These are phyloP conservation scores for Carpinus fangiana DNA, from an alignment of 306 rosid genomes.

Conservation along the genomic window DNA sequence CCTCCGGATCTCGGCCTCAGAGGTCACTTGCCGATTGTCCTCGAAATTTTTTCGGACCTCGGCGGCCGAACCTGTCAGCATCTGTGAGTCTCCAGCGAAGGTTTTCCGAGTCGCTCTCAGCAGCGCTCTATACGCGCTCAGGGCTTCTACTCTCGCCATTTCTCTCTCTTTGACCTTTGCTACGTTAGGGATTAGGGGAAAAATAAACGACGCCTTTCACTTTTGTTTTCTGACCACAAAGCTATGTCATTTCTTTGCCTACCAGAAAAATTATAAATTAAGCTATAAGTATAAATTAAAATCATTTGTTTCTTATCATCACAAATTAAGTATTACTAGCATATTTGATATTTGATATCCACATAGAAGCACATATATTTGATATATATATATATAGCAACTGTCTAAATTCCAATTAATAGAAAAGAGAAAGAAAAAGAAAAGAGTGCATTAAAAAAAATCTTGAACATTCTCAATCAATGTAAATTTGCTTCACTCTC, in stretches of 20 bases:
- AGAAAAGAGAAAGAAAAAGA: too few species aligned
- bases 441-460: too few species aligned
- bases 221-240: not conserved
- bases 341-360: too few species aligned
- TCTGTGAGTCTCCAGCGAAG: conserved; percentile 66
- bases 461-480: too few species aligned
- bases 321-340: too few species aligned
- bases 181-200: not conserved
- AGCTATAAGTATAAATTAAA: too few species aligned
- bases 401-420: too few species aligned
- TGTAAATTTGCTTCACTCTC: too few species aligned
- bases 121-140: conserved; percentile 73
- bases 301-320: too few species aligned
- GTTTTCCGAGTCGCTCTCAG: conserved; percentile 76
- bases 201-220: conserved; percentile 18
- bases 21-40: conserved; percentile 56
- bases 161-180: not conserved
- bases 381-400: too few species aligned
- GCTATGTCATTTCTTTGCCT: not conserved
- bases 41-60: conserved; percentile 81
- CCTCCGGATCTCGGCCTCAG: conserved; percentile 69
- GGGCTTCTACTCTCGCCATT: conserved; percentile 64
- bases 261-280: too few species aligned
- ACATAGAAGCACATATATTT: too few species aligned
- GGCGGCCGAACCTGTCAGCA: conserved; percentile 65